phyloP scores from a whole-genome alignment of 352 stramenopile genomes.

The Globisporangium camurandrum region DNA sequence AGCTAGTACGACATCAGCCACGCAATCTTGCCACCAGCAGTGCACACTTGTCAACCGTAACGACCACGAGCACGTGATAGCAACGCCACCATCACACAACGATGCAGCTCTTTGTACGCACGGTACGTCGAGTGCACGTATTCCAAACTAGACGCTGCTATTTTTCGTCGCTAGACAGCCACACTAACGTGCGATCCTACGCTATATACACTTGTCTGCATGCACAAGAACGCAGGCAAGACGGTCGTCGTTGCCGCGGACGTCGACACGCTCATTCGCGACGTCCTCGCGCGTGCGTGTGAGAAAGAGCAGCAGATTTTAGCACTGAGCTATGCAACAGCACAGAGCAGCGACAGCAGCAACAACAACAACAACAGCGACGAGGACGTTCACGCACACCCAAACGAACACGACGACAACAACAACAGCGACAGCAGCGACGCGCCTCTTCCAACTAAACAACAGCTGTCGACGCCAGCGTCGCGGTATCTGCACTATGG shows the following conservation, averaged over 20 bases:
- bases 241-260: conserved; percentile 31
- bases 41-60: too few species aligned
- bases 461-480: background rate
- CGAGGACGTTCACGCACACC: background rate
- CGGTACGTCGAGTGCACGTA: conserved; percentile 30
- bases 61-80: too few species aligned
- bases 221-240: conserved; percentile 24
- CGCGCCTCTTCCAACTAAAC: background rate
- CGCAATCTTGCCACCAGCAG: too few species aligned
- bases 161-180: too few species aligned
- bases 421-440: background rate
- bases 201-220: too few species aligned
- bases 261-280: conserved; percentile 22
- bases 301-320: conserved; percentile 14
- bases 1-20: too few species aligned
- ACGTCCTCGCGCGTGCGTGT: conserved; percentile 26
- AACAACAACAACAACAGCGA: conserved; percentile 1
- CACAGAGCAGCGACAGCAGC: background rate
- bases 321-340: background rate
- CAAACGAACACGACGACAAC: background rate
- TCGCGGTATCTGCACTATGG: conserved; percentile 50
- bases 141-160: too few species aligned
- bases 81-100: too few species aligned
- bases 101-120: conserved; percentile 72
- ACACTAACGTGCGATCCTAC: too few species aligned